Evolutionary conservation across 805 yeast species (phyloP), one percentile per base, ranked within the genome.

Genomic region (Spathaspora passalidarum): DNA sequence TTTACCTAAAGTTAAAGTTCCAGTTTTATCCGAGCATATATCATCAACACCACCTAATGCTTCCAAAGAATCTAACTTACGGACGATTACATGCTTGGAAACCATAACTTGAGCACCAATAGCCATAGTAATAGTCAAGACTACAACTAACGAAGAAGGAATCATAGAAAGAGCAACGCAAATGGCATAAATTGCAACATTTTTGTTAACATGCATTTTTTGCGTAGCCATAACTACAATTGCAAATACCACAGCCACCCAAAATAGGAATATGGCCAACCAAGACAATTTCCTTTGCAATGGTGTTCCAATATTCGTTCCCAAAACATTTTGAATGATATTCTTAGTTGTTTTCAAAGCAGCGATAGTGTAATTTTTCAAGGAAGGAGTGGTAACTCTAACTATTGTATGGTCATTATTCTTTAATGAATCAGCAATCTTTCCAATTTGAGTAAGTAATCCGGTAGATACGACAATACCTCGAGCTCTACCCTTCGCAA

Each of bases 141-240:
- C 94, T 17, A 86, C 94, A 50, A 85, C 84, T 55, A 86, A 72
- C 0, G 91, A 82, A 2, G 90, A 85, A 2, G 94, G 94, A 52
- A 86, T 86, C 89, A 86, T 86, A 4, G 91, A 81, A 40, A 86
- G 68, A 0, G 86, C 87, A 40, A 86, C 91, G 68, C 95, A 88
- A 57, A 89, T 84, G 20, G 96, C 96, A 60, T 88, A 88, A 41
- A 88, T 82, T 10, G 95, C 96, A 32, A 88, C 94, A 54, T 88
- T 89, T 47, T 75, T 79, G 53, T 80, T 82, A n/a, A 88, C 96
- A 10, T 69, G 56, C 63, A 88, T 82, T 49, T 77, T 77, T 65
- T 88, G 95, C 7, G 94, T 80, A 2, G 83, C 95, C 95, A 88
- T 85, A 3, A 87, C 95, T 14, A 89, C 80, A 47, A 89, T 82